phyloP scores from a whole-genome alignment of 2,329 filamentous ascomycete genomes.

The Monilinia aucupariae region DNA sequence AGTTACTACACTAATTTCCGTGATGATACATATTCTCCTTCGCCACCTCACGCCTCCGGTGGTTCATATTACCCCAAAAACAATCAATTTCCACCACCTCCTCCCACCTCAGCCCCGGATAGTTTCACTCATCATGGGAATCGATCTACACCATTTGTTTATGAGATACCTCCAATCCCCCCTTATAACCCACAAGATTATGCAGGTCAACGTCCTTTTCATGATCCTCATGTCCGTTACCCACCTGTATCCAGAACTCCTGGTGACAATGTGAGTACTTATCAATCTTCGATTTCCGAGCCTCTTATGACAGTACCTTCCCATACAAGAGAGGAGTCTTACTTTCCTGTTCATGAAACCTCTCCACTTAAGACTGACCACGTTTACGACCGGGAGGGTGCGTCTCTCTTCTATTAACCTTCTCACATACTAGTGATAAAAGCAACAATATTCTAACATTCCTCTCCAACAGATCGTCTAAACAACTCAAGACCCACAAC shows the following conservation, averaged over 20 bases:
- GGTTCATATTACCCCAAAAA: slow-evolving; percentile 33
- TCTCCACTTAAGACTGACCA: slow-evolving; percentile 26
- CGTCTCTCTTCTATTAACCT: slow-evolving; percentile 16
- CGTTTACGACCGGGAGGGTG: slow-evolving; percentile 23
- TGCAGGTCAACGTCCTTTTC: slow-evolving; percentile 23
- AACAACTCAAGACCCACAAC: not conserved
- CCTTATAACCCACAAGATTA: slow-evolving; percentile 35
- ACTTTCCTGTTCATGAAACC: slow-evolving; percentile 32
- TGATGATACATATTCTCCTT: slow-evolving; percentile 32
- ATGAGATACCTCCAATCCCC: slow-evolving; percentile 26
- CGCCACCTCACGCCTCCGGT: slow-evolving; percentile 35
- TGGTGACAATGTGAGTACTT: slow-evolving; percentile 36
- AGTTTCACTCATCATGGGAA: slow-evolving; percentile 26
- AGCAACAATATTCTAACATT: not conserved
- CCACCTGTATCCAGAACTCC: slow-evolving; percentile 23
- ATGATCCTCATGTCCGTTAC: slow-evolving; percentile 26
- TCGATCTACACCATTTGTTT: slow-evolving; percentile 26
- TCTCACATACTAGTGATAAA: not conserved
- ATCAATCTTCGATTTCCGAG: slow-evolving; percentile 22
- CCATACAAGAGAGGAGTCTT: slow-evolving; percentile 18
- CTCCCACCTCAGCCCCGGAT: slow-evolving; percentile 17
- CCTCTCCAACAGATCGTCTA: slow-evolving; percentile 3
- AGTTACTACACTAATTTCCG: slow-evolving; percentile 33
- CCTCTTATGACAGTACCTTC: slow-evolving; percentile 16
- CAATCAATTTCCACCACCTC: slow-evolving; percentile 29